Evolutionary conservation across 2,329 filamentous ascomycete species (phyloP), one percentile per base, ranked within the genome.

Genomic region (Rutstroemia sp.): DNA sequence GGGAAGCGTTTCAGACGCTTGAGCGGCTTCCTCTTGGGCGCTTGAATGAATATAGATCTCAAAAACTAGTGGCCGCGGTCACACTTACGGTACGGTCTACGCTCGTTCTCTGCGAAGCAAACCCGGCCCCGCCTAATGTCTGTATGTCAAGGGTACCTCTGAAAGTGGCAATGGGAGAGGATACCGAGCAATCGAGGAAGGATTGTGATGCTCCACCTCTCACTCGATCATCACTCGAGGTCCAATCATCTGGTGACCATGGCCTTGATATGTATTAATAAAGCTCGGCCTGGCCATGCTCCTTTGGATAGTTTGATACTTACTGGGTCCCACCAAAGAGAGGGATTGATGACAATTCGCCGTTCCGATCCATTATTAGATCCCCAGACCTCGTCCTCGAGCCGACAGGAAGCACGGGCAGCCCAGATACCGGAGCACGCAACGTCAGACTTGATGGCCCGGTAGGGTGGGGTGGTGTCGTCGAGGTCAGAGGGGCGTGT

Each of bases 51-150:
- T 16, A 25, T 16, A 30, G 10, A 12, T 27, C 1, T 25, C 9
- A 4, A 12, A 30, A 16, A 14, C 21, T 25, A n/a, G 7, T 16
- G 21, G 9, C 19, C 16, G 2, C 12, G 42, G 23, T 5, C 14
- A 7, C 23, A 51, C 53, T 56, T 51, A 56, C 53, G 44, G 53
- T 71, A 41, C 78, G 72, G 7, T 83, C 80, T 41, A 71, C 71
- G 3, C 76, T 77, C 4, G 86, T 90, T 48, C 86, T 80, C 69
- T 92, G 90, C 4, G 85, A 89, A 9, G 89, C 89, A 67, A 95
- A 94, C 5, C 90, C 90, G 0, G 90, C 89, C 30, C 88, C 88
- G 25, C 88, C 88, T 0, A 94, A 81, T 0, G 87, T 83, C 53
- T 78, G 79, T 61, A 86, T 90, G 71, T 94, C 88, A 19, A 94